Base-by-base conservation (phyloP, 1,284 basidiomycete species). In the Rugosomyces carneus region DNA sequence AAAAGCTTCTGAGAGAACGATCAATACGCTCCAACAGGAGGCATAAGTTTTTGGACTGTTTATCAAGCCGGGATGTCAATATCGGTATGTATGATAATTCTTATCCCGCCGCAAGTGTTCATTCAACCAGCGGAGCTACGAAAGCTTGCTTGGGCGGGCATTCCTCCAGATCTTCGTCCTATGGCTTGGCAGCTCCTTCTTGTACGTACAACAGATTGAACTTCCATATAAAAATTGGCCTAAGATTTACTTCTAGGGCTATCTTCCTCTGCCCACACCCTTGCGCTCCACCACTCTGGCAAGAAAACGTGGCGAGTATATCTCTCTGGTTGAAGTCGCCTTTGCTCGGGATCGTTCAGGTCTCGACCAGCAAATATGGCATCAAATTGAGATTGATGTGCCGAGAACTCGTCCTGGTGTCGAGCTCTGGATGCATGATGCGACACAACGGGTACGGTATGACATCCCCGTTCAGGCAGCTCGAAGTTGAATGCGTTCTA, bases 361-460 rank as follows among this genome's bases (percentile, higher is more conserved):
- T 0, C 73, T 93, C 15, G 93, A 97, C 65, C 90, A 93, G 59
- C 87, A 89, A 67, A 93, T 97, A 61, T 97, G 94, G 94, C 93
- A 97, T 67, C 93, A 97, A 64, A 97, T 97, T 58, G 90, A 93
- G 60, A 97, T 96, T 51, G 93, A 98, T 59, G 93, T 96, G 5
- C 94, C 93, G 6, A 75, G 93, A 37, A 98, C 94, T 27, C 72
- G 93, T 47, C 93, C 94, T 13, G 93, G 93, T n/a, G 82, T 93
- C 7, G 75, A 72, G 26, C 67, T 98, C 20, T 98, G 93, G 93
- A 88, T 90, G 78, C 82, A 91, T 57, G 78, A 73, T 13, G 77
- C 80, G 18, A 93, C 94, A 1, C 94, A 96, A 62, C 74, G 91
- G 53, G 91, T 91, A 63, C 54, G 79, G 61, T n/a, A 23, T 3